These are phyloP conservation scores for Carpinus viminea DNA, from an alignment of 306 rosid genomes.

Conservation along the genomic window DNA sequence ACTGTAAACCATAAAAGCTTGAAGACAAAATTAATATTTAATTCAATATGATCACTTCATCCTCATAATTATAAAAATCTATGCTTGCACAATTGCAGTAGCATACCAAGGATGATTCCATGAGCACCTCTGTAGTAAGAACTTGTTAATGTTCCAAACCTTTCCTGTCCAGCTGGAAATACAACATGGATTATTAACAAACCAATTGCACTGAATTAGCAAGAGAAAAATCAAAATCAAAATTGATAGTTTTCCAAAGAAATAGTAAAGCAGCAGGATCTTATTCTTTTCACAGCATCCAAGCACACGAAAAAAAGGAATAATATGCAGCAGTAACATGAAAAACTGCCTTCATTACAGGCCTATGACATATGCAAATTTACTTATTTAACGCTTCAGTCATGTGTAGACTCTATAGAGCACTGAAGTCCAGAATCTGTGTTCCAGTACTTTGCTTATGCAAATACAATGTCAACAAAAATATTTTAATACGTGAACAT, in stretches of 20 bases:
- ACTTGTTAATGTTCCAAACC: slow-evolving; percentile 86
- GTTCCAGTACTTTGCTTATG: not conserved
- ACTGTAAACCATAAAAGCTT: not conserved
- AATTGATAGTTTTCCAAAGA: not conserved
- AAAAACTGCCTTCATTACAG: not conserved
- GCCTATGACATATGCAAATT: not conserved
- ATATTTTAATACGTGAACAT: not conserved
- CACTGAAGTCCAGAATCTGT: not conserved
- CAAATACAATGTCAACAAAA: not conserved
- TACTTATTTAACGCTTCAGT: not conserved
- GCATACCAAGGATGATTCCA: slow-evolving; percentile 90
- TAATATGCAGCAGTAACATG: not conserved
- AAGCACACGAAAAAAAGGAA: not conserved
- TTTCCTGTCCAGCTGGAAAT: slow-evolving; percentile 93
- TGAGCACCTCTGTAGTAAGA: slow-evolving; percentile 97
- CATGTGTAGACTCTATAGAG: not conserved
- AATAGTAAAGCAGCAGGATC: not conserved
- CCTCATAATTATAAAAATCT: not conserved
- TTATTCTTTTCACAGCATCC: not conserved
- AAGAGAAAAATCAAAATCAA: not conserved
- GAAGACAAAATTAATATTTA: not conserved
- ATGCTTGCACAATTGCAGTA: not conserved
- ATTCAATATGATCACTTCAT: not conserved
- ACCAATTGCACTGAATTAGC: slow-evolving; percentile 10
- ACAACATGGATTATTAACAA: slow-evolving; percentile 11